These are phyloP conservation scores for Solanum medicagineum DNA, from an alignment of 257 asterid species.

Conservation along the genomic window DNA sequence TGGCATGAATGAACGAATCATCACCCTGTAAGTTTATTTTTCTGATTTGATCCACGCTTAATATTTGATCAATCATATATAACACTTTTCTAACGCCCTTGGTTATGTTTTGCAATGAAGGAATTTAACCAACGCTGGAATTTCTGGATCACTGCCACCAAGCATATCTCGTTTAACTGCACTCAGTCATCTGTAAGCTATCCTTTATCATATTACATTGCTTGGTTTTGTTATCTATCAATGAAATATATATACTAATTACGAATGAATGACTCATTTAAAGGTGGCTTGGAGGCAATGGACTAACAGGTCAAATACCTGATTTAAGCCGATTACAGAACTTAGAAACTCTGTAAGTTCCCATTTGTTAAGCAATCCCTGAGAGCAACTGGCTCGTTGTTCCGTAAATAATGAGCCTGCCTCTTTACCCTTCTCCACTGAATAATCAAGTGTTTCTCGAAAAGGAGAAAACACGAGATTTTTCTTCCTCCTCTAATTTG, in stretches of 20 bases:
- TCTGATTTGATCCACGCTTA: not conserved
- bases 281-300: constrained; percentile 78
- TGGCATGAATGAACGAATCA: constrained; percentile 21
- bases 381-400: not conserved
- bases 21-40: constrained; percentile 43
- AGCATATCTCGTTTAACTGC: constrained; percentile 48
- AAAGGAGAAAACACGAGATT: not conserved
- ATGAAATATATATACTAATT: not conserved
- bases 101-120: constrained; percentile 20
- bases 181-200: constrained; percentile 53
- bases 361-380: not conserved
- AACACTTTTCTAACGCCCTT: not conserved
- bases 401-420: not conserved
- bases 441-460: not conserved
- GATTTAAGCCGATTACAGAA: constrained; percentile 45
- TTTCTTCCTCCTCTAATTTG: not conserved
- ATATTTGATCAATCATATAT: not conserved
- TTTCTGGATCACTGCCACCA: constrained; percentile 47
- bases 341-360: constrained; percentile 55
- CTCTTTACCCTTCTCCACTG: not conserved
- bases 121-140: constrained; percentile 52
- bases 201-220: not conserved
- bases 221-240: not conserved
- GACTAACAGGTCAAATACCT: constrained; percentile 52
- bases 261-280: not conserved